Base-by-base conservation (phyloP, 768 basidiomycete genomes). In the Cubamyces lactineus region DNA sequence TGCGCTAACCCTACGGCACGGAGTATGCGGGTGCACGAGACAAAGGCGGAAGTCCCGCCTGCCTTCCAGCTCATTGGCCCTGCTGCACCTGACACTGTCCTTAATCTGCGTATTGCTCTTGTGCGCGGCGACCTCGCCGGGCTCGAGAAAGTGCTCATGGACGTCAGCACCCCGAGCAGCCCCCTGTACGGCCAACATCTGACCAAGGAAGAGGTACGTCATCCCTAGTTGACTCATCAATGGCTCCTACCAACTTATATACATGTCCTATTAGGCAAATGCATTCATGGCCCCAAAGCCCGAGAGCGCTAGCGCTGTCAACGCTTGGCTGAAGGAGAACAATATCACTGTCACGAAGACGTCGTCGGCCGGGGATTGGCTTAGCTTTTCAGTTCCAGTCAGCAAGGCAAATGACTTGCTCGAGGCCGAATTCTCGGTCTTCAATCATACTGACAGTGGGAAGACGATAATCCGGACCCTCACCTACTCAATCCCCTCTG, bases 31-130 rank as follows among this genome's bases (percentile, higher is more conserved):
- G 69, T 77, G 38, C 76, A 73, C 59, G 76, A 76, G 52, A 51
- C 66, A 19, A 67, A 70, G 17, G 53, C 64, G 1, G 41, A 47
- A 1, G 64, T 69, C n/a, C 77, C 77, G 7, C 42, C 61, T 3
- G 71, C 70, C 19, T 78, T 77, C 66, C 57, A 67, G 19, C 56
- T 61, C 42, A 59, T 60, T 15, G 75, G 75, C 23, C 49, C 71
- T 34, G 75, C 77, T 2, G 52, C 72, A 8, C 61, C 69, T 2
- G 70, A 74, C 53, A 63, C 71, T 0, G 61, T 67, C 15, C 69
- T 82, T 40, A 74, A 72, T 55, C 67, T 80, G 47, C 75, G 76
- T 48, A 64, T 80, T 48, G 78, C 72, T 3, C 71, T 80, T 48
- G 69, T 68, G 21, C 74, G 74, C 55, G 73, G 65, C 53, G 67